Base-by-base conservation (phyloP, 2,329 filamentous ascomycete species). In the Sporothrix phasma region DNA sequence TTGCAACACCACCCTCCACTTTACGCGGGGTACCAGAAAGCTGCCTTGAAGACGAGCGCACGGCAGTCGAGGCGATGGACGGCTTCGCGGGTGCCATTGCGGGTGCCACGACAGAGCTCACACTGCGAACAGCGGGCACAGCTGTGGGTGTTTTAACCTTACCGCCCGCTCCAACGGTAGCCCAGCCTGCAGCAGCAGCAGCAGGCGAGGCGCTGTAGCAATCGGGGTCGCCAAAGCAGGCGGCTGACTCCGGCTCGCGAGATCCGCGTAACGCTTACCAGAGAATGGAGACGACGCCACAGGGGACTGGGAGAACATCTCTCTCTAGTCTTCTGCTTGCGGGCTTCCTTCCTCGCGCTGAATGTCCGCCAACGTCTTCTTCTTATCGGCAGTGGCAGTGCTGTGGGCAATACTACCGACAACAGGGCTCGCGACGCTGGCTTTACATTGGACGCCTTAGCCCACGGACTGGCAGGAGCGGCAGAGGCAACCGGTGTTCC, bases 291-390 rank as follows among this genome's bases (percentile, higher is more conserved):
- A 46, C 7, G 51, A 10, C 2, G 43, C 49, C n/a, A 64, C 4
- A 3, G 10, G 80, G 74, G 47, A 80, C 75, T 19, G 79, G 73
- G 24, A 72, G 2, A 80, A 76, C 6, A 74, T 70, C 56, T 84
- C 79, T 84, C 79, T 68, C 76, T 79, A 1, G 85, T 83, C 73
- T 88, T 90, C 71, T 88, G 87, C 81, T 99, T 99, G 68, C 90
- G 87, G 19, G 83, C 82, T 73, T 97, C 94, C 72, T n/a, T 99
- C 94, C 76, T 99, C 94, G 67, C 92, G 92, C 74, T 97, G 94
- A 65, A 99, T 97, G 69, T 97, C 93, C 26, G 92, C 90, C 51
- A 97, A 80, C 0, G 92, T 96, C 83, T 97, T 97, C 80, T 95
- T 94, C 77, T 78, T 74, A 72, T 73, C 34, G 3, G 61, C 58